phyloP scores from a whole-genome alignment of 345 rosid species.

The Leavenworthia alabamica region DNA sequence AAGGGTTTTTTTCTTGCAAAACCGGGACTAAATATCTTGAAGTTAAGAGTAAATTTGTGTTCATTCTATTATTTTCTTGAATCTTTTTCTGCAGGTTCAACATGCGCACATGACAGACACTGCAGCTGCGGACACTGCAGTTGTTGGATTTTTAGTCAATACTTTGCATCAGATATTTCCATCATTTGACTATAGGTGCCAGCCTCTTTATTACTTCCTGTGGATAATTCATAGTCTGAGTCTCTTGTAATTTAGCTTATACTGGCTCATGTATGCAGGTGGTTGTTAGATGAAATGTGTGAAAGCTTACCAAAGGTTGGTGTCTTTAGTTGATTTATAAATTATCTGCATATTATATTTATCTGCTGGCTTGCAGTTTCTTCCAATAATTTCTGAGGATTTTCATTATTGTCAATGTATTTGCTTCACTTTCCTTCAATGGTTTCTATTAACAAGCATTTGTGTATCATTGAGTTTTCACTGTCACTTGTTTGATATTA shows the following conservation, averaged over 20 bases:
- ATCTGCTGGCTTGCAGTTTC: background rate
- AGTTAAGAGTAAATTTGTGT: background rate
- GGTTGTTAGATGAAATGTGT: constrained; percentile 83
- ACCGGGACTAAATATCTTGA: background rate
- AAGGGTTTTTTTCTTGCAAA: background rate
- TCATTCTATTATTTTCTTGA: background rate
- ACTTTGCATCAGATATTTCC: constrained; percentile 78
- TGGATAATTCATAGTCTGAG: background rate
- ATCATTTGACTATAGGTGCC: constrained; percentile 87
- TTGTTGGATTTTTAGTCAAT: constrained; percentile 68
- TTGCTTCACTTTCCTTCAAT: background rate
- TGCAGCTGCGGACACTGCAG: constrained; percentile 87
- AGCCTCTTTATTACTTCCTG: background rate
- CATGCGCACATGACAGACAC: constrained; percentile 91
- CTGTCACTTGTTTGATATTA: constrained; percentile 5
- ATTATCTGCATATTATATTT: background rate
- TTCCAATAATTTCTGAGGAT: background rate
- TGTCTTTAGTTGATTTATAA: constrained; percentile 17
- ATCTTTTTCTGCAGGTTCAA: constrained; percentile 60
- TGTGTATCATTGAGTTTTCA: background rate
- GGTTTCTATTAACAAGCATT: background rate
- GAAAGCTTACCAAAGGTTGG: constrained; percentile 92
- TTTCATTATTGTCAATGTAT: background rate
- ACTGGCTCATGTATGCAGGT: constrained; percentile 47
- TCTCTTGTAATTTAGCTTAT: constrained; percentile 15